A percentile compares a stretch with the other conserved stretches of the same genome.
phyloP scores from a whole-genome alignment of 176 grass and related monocot species.

The Oryza officinalis region DNA sequence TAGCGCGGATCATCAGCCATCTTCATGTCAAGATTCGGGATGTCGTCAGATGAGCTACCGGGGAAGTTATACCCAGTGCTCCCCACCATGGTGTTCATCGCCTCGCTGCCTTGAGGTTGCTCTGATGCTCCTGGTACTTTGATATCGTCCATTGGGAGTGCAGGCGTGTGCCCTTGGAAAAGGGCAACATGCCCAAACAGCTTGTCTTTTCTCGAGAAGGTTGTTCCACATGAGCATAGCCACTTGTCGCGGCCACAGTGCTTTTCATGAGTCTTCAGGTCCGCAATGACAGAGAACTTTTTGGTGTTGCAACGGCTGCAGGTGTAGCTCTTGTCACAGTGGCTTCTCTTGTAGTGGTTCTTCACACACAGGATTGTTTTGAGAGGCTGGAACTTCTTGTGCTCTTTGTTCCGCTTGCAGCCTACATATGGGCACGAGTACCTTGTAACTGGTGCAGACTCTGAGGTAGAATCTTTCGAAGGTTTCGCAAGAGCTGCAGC shows the following conservation, averaged over 20 bases:
- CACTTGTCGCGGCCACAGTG: slow-evolving; percentile 88
- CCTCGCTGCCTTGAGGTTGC: slow-evolving; percentile 40
- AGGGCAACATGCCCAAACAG: slow-evolving; percentile 83
- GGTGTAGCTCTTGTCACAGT: slow-evolving; percentile 94
- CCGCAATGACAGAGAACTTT: slow-evolving; percentile 81
- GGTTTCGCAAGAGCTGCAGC: slow-evolving; percentile 83
- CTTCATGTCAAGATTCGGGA: slow-evolving; percentile 63
- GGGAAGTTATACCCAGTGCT: slow-evolving; percentile 43
- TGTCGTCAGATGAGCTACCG: slow-evolving; percentile 45
- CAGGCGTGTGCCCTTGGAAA: slow-evolving; percentile 91
- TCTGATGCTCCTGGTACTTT: slow-evolving; percentile 50
- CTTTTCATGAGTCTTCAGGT: slow-evolving; percentile 91
- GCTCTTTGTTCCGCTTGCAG: slow-evolving; percentile 92
- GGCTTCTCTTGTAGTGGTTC: slow-evolving; percentile 94
- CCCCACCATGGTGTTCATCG: slow-evolving; percentile 40
- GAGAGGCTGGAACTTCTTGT: slow-evolving; percentile 89
- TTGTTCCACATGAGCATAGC: slow-evolving; percentile 87
- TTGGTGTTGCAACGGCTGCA: slow-evolving; percentile 88
- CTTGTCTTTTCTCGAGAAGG: slow-evolving; percentile 88
- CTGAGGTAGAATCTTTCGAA: slow-evolving; percentile 48
- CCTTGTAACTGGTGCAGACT: slow-evolving; percentile 61
- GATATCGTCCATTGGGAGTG: slow-evolving; percentile 63
- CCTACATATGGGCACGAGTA: slow-evolving; percentile 91
- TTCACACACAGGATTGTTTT: slow-evolving; percentile 94
- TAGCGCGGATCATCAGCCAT: slow-evolving; percentile 52